Percentiles rank a stretch among this genome's conserved stretches.
Evolutionary conservation across 306 rosid genomes (phyloP).

Genomic region (Lupinus albus): DNA sequence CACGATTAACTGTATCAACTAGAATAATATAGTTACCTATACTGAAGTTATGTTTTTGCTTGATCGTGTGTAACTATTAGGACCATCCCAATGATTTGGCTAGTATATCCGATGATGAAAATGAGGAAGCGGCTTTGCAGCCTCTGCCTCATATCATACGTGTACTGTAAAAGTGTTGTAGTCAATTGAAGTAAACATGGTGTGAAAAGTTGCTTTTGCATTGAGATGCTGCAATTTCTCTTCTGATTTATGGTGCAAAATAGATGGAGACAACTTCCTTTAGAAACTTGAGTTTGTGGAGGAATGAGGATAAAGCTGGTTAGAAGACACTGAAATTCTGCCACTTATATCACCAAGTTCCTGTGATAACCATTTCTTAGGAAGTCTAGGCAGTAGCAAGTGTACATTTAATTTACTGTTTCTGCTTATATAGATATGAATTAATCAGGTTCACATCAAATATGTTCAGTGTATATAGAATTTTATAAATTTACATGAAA

Average conservation of each 20-base stretch:
- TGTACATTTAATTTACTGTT: conserved; percentile 9
- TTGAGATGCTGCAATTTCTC: conserved; percentile 37
- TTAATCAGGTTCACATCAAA: conserved; percentile 36
- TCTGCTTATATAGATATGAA: conserved; percentile 21
- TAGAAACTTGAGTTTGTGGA: conserved; percentile 34
- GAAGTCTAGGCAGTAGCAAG: conserved; percentile 37
- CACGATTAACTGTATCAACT: conserved; percentile 2
- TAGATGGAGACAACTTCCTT: conserved; percentile 39
- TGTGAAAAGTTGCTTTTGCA: conserved; percentile 16
- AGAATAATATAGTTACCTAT: conserved; percentile 14
- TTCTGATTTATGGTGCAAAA: conserved; percentile 32
- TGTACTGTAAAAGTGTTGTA: conserved; percentile 45
- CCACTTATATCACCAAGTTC: conserved; percentile 22
- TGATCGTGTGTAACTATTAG: conserved; percentile 44
- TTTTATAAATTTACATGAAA: conserved; percentile 33
- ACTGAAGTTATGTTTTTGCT: conserved; percentile 12
- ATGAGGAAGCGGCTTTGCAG: conserved; percentile 47
- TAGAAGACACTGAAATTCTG: conserved; percentile 16
- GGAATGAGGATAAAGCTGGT: conserved; percentile 22
- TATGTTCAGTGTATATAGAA: conserved; percentile 37
- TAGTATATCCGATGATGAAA: conserved; percentile 55
- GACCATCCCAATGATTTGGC: conserved; percentile 52
- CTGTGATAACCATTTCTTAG: conserved; percentile 7
- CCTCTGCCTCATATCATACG: conserved; percentile 57
- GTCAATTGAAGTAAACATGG: conserved; percentile 27